Evolutionary conservation across 2,329 filamentous ascomycete species (phyloP), one percentile per base, ranked within the genome.

Genomic region (Aspergillus alliaceus): DNA sequence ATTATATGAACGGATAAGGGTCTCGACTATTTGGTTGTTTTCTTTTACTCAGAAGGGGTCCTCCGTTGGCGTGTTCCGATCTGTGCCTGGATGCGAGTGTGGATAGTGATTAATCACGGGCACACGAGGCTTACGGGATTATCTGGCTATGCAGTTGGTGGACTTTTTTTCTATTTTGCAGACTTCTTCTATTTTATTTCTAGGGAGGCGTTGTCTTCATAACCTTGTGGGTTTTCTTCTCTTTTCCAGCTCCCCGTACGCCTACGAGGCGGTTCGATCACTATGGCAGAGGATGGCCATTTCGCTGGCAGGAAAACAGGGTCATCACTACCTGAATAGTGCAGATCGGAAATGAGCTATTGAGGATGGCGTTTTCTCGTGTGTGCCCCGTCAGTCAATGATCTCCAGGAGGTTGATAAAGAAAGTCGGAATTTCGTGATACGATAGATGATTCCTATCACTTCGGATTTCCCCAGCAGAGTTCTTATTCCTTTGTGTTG

Each of bases 161-260:
- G 69, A 72, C 63, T 70, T 73, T 72, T 64, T 73, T n/a, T n/a
- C n/a, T 68, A 63, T 72, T 73, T 74, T 74, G 66, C 73, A 74
- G 72, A 75, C 71, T 72, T 75, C 71, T 68, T 64, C 54, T 60
- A 49, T 72, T 73, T 70, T 51, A 50, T 54, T 71, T 72, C 69
- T 74, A 75, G 73, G 73, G 73, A 75, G 73, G 73, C 73, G 73
- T 76, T 76, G 70, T 74, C 69, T 74, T 74, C 69, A 75, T 74
- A 69, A 72, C 69, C 68, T 70, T 68, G 67, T 68, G 71, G 69
- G 69, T 66, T 69, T 70, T 68, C 61, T 66, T 65, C 58, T 61
- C 59, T 62, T 65, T 64, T 64, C 60, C 60, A 60, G 59, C 57
- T 65, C 63, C 62, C 55, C 62, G 65, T 66, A 62, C 59, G 61